Evolutionary conservation across 2,329 filamentous ascomycete genomes (phyloP).

Genomic region (Ustulina deusta): DNA sequence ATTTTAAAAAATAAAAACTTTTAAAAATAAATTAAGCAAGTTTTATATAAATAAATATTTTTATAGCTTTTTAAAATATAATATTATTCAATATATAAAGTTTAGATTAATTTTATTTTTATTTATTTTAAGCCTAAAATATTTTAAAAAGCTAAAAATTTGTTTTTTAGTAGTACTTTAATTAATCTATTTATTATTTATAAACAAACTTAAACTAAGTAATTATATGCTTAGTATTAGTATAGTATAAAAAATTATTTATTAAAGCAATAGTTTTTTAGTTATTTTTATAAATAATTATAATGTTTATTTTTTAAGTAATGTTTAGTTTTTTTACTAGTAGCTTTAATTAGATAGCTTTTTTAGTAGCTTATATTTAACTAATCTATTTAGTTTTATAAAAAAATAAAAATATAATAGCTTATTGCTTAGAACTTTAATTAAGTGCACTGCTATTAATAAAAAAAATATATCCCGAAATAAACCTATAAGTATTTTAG

Average conservation of each 20-base stretch:
- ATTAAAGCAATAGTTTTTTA: not conserved
- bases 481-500: not conserved
- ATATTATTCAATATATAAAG: too few species aligned
- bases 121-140: too few species aligned
- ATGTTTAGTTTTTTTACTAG: not conserved
- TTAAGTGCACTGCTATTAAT: not conserved
- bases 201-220: constrained; percentile 1
- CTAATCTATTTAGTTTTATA: not conserved
- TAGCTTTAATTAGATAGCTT: not conserved
- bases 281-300: not conserved
- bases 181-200: constrained; percentile 11
- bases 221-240: constrained; percentile 1
- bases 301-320: not conserved
- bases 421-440: constrained; percentile 1
- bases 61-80: too few species aligned
- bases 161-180: too few species aligned
- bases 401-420: constrained; percentile 8
- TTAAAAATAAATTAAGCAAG: too few species aligned
- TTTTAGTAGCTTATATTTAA: constrained; percentile 1
- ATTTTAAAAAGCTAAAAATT: too few species aligned
- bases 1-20: too few species aligned
- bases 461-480: not conserved
- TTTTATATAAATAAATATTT: too few species aligned
- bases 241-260: constrained; percentile 7
- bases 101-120: too few species aligned